phyloP scores from a whole-genome alignment of 1,139 yeast species.

The Geotrichum aggregatum region DNA sequence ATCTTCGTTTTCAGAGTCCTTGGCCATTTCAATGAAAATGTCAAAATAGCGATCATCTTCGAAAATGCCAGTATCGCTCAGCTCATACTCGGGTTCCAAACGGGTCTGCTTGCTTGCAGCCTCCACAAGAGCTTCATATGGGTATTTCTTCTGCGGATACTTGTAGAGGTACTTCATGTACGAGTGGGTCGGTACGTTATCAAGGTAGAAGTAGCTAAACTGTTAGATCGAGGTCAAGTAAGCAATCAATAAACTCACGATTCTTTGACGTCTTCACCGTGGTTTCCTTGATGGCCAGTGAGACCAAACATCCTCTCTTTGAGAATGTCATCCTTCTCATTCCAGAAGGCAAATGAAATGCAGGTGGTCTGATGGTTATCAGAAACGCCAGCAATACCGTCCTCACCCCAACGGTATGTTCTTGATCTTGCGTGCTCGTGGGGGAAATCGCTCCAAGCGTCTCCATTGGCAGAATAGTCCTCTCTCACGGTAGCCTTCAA shows the following conservation, averaged over 20 bases:
- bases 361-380: slow-evolving; percentile 81
- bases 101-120: slow-evolving; percentile 66
- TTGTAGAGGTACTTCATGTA: slow-evolving; percentile 91
- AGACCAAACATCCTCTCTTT: slow-evolving; percentile 87
- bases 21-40: slow-evolving; percentile 87
- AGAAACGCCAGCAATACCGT: slow-evolving; percentile 87
- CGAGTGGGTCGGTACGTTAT: slow-evolving; percentile 89
- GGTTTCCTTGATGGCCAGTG: slow-evolving; percentile 91
- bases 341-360: slow-evolving; percentile 83
- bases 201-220: slow-evolving; percentile 62
- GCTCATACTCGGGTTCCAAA: slow-evolving; percentile 63
- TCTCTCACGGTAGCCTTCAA: slow-evolving; percentile 74
- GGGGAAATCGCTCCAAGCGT: slow-evolving; percentile 90
- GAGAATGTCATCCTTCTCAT: slow-evolving; percentile 78
- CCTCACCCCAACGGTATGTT: slow-evolving; percentile 94
- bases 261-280: slow-evolving; percentile 93
- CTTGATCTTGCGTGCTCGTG: slow-evolving; percentile 83
- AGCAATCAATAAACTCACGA: slow-evolving; percentile 34
- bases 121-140: slow-evolving; percentile 70
- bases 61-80: slow-evolving; percentile 71
- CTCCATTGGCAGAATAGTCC: slow-evolving; percentile 79
- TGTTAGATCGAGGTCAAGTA: background rate
- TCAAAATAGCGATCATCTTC: slow-evolving; percentile 83
- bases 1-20: slow-evolving; percentile 75
- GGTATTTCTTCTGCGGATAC: slow-evolving; percentile 82